Evolutionary conservation across 2,329 filamentous ascomycete species (phyloP), one percentile per base, ranked within the genome.

Genomic region (Fusarium xylarioides): DNA sequence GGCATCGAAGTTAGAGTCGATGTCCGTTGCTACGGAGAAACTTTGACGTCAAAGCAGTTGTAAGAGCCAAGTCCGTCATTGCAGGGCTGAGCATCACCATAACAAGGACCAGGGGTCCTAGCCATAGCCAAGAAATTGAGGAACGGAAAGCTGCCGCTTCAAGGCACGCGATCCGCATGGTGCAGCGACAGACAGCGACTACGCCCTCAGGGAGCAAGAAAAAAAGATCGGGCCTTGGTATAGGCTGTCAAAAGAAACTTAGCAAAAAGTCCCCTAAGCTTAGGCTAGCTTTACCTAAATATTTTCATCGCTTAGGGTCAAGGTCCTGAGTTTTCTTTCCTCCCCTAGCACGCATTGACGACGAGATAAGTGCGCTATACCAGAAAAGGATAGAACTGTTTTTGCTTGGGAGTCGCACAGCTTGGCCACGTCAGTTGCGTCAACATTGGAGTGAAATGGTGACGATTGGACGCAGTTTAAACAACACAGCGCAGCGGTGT

Each of bases 121-220:
- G 38, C 40, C 37, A 38, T 35, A 52, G 69, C 35, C 58, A n/a
- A 30, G 52, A 55, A 44, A 38, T 63, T 43, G 34, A 40, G 26
- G 63, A 26, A 66, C 70, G 66, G 71, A 73, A 74, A 64, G 62
- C 57, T 63, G 61, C 66, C 70, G 70, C 70, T 46, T 47, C 58
- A 49, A 21, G 46, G 46, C 58, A 72, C 58, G 34, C 44, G 58
- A 72, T 40, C 42, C 55, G 42, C 65, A 57, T 58, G 54, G 21
- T 55, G 21, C 42, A 69, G 55, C 26, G 52, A 66, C 57, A 54
- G 38, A 64, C 52, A 50, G 43, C 62, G 28, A 32, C 37, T 38
- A 38, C 19, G 37, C 37, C 19, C 19, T 21, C 11, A 12, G 37
- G 37, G 19, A 38, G 37, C 11, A 21, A 38, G 37, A 38, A 21